Base-by-base conservation (phyloP, 495 filamentous ascomycete genomes). In the Aspergillus egyptiacus region DNA sequence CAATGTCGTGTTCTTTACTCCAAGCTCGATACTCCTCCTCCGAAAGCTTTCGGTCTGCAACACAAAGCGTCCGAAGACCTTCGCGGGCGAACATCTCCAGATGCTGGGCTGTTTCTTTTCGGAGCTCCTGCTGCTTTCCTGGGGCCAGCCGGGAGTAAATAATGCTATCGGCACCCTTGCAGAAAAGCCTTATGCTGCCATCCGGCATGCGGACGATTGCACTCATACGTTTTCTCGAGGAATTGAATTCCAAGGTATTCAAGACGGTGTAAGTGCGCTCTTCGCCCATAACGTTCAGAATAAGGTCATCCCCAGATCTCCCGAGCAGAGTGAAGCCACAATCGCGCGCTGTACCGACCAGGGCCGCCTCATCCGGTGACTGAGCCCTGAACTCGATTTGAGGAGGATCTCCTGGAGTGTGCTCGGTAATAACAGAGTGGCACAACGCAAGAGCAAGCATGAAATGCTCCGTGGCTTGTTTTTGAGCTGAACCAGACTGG, bases 191-290 rank as follows among this genome's bases (percentile, higher is more conserved):
- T 41, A 99, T 96, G 51, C 78, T 83, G 30, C 90, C 90, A 60
- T 96, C 82, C 3, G 94, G 94, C 91, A 97, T 97, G 48, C 84
- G 81, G 33, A 99, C 84, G 50, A 99, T 96, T 1, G 93, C 86
- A 66, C 94, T 97, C 94, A 99, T 99, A 47, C 94, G 82, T 66
- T 99, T 99, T 57, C 94, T 77, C 6, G 87, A 84, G 3, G 93
- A 97, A 67, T 97, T 97, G 73, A 99, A 99, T 62, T 99, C 94
- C 31, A 99, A 80, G 5, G 87, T 95, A 64, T 95, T 97, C 30
- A 99, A 77, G 17, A 99, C 86, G 8, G 81, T 83, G 60, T 87
- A 99, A 34, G 87, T 81, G 47, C 74, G 76, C 51, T 96, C 87
- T 58, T 87, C 76, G 36, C 94, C 94, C 74, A 93, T 80, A 23